Conservation (phyloP, 2,329 filamentous ascomycete species). For the Huntiella decipiens region DNA sequence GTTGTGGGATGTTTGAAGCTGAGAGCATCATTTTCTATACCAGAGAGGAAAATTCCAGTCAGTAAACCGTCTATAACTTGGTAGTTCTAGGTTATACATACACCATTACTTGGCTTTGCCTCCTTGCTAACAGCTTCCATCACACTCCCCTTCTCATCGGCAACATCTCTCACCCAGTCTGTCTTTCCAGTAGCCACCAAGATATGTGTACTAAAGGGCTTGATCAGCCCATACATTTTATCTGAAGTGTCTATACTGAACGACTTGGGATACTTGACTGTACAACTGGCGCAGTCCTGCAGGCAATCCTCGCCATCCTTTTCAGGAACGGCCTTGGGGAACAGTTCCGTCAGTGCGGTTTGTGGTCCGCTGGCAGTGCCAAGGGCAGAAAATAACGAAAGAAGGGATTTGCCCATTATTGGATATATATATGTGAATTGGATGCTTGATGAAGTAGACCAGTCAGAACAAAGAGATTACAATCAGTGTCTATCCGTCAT, state of each 20-base stretch:
- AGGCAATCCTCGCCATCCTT: conserved; percentile 77
- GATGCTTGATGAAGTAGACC: no score
- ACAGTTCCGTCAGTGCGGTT: conserved; percentile 28
- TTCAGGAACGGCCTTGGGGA: conserved; percentile 53
- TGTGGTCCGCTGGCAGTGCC: no score
- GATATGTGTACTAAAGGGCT: conserved; percentile 75
- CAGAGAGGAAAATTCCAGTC: neutral
- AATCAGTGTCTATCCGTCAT: no score
- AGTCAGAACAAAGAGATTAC: no score
- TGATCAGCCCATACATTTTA: conserved; percentile 65
- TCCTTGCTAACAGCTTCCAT: conserved; percentile 54
- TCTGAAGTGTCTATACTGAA: conserved; percentile 63
- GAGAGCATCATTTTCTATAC: conserved; percentile 67
- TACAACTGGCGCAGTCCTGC: conserved; percentile 70
- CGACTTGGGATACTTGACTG: conserved; percentile 51
- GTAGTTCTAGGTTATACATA: conserved; percentile 22
- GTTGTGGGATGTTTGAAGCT: conserved; percentile 76
- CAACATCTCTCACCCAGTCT: conserved; percentile 82
- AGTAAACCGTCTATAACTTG: neutral
- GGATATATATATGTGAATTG: no score
- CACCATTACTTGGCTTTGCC: conserved; percentile 45
- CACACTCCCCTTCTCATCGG: conserved; percentile 68
- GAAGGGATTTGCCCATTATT: no score
- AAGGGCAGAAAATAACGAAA: no score
- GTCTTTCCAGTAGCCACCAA: conserved; percentile 89